A percentile compares a stretch with the other conserved stretches of the same genome.
These are phyloP conservation scores for Geranium incanum DNA, from an alignment of 441 rosid species.

Conservation along the genomic window DNA sequence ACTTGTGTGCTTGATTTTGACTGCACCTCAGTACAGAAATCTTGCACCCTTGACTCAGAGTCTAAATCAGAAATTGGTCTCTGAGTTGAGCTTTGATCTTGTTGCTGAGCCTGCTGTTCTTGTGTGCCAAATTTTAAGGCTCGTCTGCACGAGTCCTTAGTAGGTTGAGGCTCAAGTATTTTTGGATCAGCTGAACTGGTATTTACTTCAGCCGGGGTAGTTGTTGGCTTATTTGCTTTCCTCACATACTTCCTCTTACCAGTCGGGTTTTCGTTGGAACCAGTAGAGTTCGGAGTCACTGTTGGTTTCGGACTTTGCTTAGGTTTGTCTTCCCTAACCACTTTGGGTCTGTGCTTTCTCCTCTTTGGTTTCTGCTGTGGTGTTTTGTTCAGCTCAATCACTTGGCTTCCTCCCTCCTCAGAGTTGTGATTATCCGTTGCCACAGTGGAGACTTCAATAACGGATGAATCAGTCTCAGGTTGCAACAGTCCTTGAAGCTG, in stretches of 20 bases:
- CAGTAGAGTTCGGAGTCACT: slow-evolving; percentile 14
- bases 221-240: slow-evolving; percentile 29
- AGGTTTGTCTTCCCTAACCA: slow-evolving; percentile 22
- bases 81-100: slow-evolving; percentile 21
- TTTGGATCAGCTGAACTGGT: slow-evolving; percentile 27
- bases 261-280: slow-evolving; percentile 27
- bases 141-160: slow-evolving; percentile 43
- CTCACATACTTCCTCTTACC: slow-evolving; percentile 46
- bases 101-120: slow-evolving; percentile 22
- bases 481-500: slow-evolving; percentile 21
- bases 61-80: slow-evolving; percentile 16
- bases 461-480: slow-evolving; percentile 25
- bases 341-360: slow-evolving; percentile 29
- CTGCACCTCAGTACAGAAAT: slow-evolving; percentile 12
- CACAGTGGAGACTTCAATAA: slow-evolving; percentile 3
- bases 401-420: slow-evolving; percentile 21
- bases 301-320: slow-evolving; percentile 10
- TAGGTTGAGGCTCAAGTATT: slow-evolving; percentile 19
- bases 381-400: slow-evolving; percentile 20
- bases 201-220: slow-evolving; percentile 25
- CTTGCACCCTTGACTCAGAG: slow-evolving; percentile 26
- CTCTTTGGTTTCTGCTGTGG: slow-evolving; percentile 24
- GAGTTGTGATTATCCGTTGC: slow-evolving; percentile 10
- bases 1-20: slow-evolving; percentile 12
- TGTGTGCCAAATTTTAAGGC: slow-evolving; percentile 39